Evolutionary conservation across 2,329 filamentous ascomycete genomes (phyloP).

Genomic region (Aspergillus persii): DNA sequence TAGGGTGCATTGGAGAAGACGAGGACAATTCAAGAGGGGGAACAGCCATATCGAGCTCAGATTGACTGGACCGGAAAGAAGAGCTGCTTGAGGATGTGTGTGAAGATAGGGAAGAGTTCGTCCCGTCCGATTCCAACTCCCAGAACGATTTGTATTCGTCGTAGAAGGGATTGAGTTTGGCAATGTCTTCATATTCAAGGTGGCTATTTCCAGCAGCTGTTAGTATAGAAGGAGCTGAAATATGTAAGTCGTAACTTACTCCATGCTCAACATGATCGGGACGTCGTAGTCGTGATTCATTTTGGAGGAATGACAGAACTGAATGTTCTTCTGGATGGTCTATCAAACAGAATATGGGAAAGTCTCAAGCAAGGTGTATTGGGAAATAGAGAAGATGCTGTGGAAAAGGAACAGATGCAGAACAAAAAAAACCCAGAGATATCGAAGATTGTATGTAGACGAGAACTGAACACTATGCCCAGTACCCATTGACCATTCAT

Average conservation of each 20-base stretch:
- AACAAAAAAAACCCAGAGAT: background rate
- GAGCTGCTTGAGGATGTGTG: conserved; percentile 16
- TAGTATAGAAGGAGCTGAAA: background rate
- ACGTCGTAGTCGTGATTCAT: conserved; percentile 22
- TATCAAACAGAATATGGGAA: no score
- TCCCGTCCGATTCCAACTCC: conserved; percentile 12
- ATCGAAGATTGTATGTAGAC: background rate
- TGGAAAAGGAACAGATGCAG: background rate
- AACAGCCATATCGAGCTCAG: conserved; percentile 7
- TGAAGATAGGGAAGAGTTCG: conserved; percentile 10
- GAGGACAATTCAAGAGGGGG: conserved; percentile 9
- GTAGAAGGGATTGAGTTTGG: conserved; percentile 28
- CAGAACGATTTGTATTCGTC: conserved; percentile 23
- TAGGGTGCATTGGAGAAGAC: conserved; percentile 7
- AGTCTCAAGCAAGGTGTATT: background rate
- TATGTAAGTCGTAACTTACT: conserved; percentile 19
- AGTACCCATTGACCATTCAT: no score
- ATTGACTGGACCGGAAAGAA: conserved; percentile 16
- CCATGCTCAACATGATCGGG: conserved; percentile 27
- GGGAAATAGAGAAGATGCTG: background rate
- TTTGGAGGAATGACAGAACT: background rate
- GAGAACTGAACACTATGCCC: background rate
- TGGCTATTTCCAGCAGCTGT: conserved; percentile 17
- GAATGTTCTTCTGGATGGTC: background rate
- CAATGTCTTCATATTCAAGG: conserved; percentile 25